These are phyloP conservation scores for Penicillium coffeae DNA, from an alignment of 495 filamentous ascomycete genomes.

Conservation along the genomic window DNA sequence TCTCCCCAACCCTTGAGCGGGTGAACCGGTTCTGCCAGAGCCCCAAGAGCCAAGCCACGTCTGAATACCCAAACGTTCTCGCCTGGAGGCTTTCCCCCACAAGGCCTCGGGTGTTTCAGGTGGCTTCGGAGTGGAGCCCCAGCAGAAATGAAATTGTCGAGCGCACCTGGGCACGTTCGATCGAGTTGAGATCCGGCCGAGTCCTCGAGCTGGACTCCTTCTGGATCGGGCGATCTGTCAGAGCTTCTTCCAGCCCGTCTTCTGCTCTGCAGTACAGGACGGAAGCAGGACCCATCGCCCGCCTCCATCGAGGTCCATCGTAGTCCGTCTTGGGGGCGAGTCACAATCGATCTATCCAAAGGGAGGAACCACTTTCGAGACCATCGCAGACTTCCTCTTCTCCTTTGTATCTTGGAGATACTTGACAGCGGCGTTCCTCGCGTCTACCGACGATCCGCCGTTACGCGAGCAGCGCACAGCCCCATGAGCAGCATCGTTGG, in stretches of 20 bases:
- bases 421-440: constrained; percentile 22
- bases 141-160: not conserved
- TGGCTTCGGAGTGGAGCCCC: constrained; percentile 3
- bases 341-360: constrained; percentile 1
- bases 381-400: not conserved
- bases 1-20: not conserved
- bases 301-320: too few species aligned
- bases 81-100: constrained; percentile 8
- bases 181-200: constrained; percentile 17
- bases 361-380: not conserved
- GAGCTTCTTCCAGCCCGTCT: not conserved
- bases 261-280: not conserved
- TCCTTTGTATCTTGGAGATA: not conserved
- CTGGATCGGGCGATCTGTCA: constrained; percentile 7
- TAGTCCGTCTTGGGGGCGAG: too few species aligned
- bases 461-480: constrained; percentile 10
- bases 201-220: constrained; percentile 5
- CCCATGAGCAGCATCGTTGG: constrained; percentile 13
- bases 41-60: not conserved
- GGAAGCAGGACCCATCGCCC: not conserved
- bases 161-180: too few species aligned
- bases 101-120: constrained; percentile 11
- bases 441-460: constrained; percentile 20
- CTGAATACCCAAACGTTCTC: not conserved
- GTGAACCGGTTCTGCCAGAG: constrained; percentile 9